Percentiles rank a stretch among this genome's conserved stretches.
Evolutionary conservation across 1,139 yeast genomes (phyloP).

Genomic region (Geotrichum bryndzae): DNA sequence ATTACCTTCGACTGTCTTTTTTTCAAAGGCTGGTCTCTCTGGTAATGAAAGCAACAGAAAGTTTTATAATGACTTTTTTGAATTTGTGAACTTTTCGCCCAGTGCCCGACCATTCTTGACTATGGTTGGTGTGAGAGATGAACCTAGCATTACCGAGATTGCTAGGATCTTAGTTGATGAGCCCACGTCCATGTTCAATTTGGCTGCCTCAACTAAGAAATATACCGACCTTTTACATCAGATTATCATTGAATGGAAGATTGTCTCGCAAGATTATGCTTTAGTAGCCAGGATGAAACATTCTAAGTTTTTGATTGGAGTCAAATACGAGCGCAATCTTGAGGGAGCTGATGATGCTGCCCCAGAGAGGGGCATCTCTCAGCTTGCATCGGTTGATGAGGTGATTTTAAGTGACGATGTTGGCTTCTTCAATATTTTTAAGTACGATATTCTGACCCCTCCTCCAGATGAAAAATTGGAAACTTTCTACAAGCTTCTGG

Average conservation of each 20-base stretch:
- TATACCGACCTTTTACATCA: constrained; percentile 29
- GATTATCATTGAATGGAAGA: constrained; percentile 30
- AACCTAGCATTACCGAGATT: constrained; percentile 34
- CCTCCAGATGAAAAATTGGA: constrained; percentile 36
- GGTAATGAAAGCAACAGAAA: constrained; percentile 16
- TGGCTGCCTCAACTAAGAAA: constrained; percentile 25
- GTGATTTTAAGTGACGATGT: constrained; percentile 39
- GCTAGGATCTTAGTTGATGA: constrained; percentile 30
- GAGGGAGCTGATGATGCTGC: constrained; percentile 11
- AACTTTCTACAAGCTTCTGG: constrained; percentile 31
- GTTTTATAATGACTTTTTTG: constrained; percentile 31
- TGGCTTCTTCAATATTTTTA: constrained; percentile 36
- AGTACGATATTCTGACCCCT: constrained; percentile 32
- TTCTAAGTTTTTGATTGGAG: constrained; percentile 33
- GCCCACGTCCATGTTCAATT: constrained; percentile 31
- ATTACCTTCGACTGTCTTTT: constrained; percentile 27
- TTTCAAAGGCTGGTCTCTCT: constrained; percentile 17
- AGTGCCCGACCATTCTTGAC: constrained; percentile 32
- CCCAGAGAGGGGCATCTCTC: constrained; percentile 13
- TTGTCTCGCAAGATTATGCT: constrained; percentile 22
- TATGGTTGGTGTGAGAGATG: constrained; percentile 34
- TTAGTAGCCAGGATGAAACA: constrained; percentile 30
- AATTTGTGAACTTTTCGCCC: constrained; percentile 27
- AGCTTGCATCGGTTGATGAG: constrained; percentile 30
- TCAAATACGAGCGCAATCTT: constrained; percentile 18